Base-by-base conservation (phyloP, 2,329 filamentous ascomycete genomes). In the Lomentospora prolificans region DNA sequence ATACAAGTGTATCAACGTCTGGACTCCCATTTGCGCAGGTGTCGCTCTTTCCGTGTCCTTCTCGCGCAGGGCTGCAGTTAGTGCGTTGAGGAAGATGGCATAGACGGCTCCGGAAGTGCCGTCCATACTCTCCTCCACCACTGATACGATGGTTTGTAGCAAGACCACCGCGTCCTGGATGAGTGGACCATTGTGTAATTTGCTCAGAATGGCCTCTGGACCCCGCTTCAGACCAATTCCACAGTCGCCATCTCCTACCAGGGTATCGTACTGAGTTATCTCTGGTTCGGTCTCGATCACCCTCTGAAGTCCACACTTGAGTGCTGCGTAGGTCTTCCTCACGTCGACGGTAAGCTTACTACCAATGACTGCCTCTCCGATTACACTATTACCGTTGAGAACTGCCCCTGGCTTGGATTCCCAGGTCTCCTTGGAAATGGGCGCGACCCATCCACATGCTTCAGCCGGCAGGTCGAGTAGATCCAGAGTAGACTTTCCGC, bases 21-120 rank as follows among this genome's bases (percentile, higher is more conserved):
- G 30, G 12, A 62, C 58, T 8, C 57, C 53, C 1, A 57, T 30
- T 1, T 57, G 53, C 0, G 24, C 48, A 0, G 52, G n/a, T 2
- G 51, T n/a, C 0, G 30, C 0, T 0, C 58, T 57, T 0, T 24
- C 1, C 0, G 48, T 7, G 1, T 58, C 50, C 12, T 61, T 46
- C 8, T 61, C 39, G 1, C 52, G 28, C 1, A 67, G 61, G 4
- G 63, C 59, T 56, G 61, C 78, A 22, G 82, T 79, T 3, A 90
- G 76, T 0, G 86, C 82, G 63, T 89, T 89, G 52, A 90, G 71
- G 73, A 88, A 90, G 61, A 90, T 90, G 56, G 85, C 82, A 66
- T 88, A 89, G 56, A 89, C 78, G 24, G 86, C 86, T n/a, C 86
- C 86, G 1, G 82, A 86, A 2, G 86, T 89, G 52, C 86, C 86